Evolutionary conservation across 1,284 basidiomycete genomes (phyloP), one percentile per base, ranked within the genome.

Genomic region (Peniophora sp.): DNA sequence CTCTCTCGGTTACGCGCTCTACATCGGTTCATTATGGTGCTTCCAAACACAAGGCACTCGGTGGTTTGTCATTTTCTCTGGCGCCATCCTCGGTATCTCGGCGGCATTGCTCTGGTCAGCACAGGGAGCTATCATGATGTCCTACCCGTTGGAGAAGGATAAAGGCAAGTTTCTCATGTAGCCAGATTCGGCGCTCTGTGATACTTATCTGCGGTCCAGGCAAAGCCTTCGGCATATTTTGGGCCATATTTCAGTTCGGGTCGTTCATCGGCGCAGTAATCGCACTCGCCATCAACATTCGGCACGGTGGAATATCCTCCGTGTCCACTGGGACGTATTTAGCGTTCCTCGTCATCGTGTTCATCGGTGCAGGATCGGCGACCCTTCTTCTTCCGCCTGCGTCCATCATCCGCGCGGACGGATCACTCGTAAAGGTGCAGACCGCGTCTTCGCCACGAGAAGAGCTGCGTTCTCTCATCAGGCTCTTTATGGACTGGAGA

Each of bases 41-140:
- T 65, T 65, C 53, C 68, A 69, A 53, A 66, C 66, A 17, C 67
- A 68, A 54, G 64, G 63, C 34, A 64, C 68, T 3, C 56, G 61
- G 0, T 69, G 66, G 65, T 77, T 77, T 60, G 65, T 76, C 47
- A 77, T 82, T 51, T 71, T 75, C 39, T 71, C 77, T 1, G 79
- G 79, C 11, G 78, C 74, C 3, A 61, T 82, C 41, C 73, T 82
- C 34, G 81, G 81, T 27, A 55, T 78, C 24, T 75, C 78, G 47
- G 81, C 81, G 10, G 76, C 75, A n/a, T 64, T 82, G 17, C 66
- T 83, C 11, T 80, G 77, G 77, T 73, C 76, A 11, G 75, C 76
- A 0, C 79, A 82, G 57, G 79, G 79, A 8, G 64, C 71, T 1
- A 70, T 80, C 51, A 81, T 80, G 72, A 71, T 81, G 34, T 61